A percentile compares a stretch with the other conserved stretches of the same genome.
Evolutionary conservation across 1,284 basidiomycete species (phyloP).

Genomic region (Golubevia sp.): DNA sequence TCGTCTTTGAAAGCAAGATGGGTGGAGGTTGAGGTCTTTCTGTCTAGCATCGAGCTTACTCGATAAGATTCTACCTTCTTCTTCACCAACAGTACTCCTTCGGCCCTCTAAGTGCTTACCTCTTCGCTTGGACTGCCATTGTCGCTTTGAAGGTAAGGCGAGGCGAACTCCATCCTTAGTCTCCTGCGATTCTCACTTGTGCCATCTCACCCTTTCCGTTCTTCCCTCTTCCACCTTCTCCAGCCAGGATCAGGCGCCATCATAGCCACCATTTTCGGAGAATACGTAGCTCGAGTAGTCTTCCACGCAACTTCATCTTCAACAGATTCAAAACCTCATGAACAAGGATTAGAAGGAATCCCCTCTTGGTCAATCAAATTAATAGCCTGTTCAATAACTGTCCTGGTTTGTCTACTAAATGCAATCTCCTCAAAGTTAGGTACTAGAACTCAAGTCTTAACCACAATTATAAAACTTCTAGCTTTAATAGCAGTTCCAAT

Average conservation of each 20-base stretch:
- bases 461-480: slow-evolving; percentile 80
- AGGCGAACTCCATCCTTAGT: neutral
- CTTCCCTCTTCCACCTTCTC: neutral
- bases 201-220: neutral
- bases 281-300: slow-evolving; percentile 76
- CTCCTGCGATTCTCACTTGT: neutral
- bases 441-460: slow-evolving; percentile 78
- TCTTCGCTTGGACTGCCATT: slow-evolving; percentile 62
- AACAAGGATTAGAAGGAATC: slow-evolving; percentile 68
- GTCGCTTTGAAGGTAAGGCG: slow-evolving; percentile 50
- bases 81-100: slow-evolving; percentile 67
- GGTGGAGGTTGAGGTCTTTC: too few relatives aligned
- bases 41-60: too few relatives aligned
- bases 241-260: slow-evolving; percentile 68
- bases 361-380: slow-evolving; percentile 93
- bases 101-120: slow-evolving; percentile 71
- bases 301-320: slow-evolving; percentile 59
- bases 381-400: slow-evolving; percentile 76
- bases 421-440: slow-evolving; percentile 79
- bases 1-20: too few relatives aligned
- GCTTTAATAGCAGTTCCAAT: slow-evolving; percentile 40
- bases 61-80: too few relatives aligned
- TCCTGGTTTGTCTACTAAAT: slow-evolving; percentile 76
- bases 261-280: slow-evolving; percentile 69
- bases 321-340: slow-evolving; percentile 1